Conservation (phyloP, 2,329 filamentous ascomycete species). For the Fusarium sp. region DNA sequence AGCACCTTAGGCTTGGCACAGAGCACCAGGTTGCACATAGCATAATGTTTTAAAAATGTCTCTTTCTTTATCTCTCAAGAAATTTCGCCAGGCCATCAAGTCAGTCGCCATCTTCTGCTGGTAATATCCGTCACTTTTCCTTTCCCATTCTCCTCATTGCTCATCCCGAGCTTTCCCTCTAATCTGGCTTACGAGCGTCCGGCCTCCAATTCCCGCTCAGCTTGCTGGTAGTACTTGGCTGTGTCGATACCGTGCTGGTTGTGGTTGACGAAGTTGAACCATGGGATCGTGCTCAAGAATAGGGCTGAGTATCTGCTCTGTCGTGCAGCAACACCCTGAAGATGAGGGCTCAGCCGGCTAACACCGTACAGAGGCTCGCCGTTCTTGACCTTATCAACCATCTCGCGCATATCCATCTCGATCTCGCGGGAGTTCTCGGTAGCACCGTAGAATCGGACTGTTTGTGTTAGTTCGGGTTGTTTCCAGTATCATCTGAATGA, state of each 20-base stretch:
- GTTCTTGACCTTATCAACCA: constrained; percentile 95
- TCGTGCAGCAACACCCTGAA: constrained; percentile 92
- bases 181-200: constrained; percentile 59
- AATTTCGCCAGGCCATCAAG: constrained; percentile 41
- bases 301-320: constrained; percentile 93
- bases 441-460: constrained; percentile 96
- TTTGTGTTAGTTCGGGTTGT: constrained; percentile 1
- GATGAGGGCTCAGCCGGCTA: constrained; percentile 82
- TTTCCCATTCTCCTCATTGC: background rate
- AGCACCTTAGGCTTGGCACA: too few relatives aligned
- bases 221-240: constrained; percentile 97
- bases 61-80: constrained; percentile 45
- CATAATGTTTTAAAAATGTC: constrained; percentile 37
- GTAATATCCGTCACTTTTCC: constrained; percentile 47
- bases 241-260: constrained; percentile 96
- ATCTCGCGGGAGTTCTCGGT: constrained; percentile 92
- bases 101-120: constrained; percentile 33
- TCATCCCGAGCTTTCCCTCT: background rate
- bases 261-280: constrained; percentile 99
- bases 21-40: background rate
- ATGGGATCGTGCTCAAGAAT: constrained; percentile 87
- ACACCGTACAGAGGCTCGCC: constrained; percentile 91
- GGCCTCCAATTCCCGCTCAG: constrained; percentile 90
- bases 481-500: background rate
- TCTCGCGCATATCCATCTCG: constrained; percentile 97